phyloP scores from a whole-genome alignment of 2,329 filamentous ascomycete species.

The Claviceps humidiphila region DNA sequence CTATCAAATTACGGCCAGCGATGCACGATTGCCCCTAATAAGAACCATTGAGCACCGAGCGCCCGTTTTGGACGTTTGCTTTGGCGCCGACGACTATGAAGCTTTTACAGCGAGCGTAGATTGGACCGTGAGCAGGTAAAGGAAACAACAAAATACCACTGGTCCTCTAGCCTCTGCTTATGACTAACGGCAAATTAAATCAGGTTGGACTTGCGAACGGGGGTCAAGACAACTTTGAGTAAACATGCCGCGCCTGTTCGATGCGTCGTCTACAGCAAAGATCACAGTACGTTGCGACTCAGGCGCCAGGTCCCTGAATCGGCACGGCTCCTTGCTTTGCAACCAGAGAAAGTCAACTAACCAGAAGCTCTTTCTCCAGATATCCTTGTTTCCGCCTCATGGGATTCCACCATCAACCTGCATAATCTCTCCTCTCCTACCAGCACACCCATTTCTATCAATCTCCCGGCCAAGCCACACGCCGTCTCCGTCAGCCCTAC shows the following conservation, averaged over 20 bases:
- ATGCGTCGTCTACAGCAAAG: constrained; percentile 66
- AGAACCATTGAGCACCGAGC: constrained; percentile 68
- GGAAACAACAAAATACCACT: neutral
- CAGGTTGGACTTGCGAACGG: constrained; percentile 56
- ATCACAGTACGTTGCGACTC: constrained; percentile 41
- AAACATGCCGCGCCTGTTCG: constrained; percentile 70
- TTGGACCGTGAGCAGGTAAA: constrained; percentile 64
- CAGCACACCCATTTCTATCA: constrained; percentile 47
- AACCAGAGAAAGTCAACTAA: neutral
- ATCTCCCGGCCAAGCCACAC: constrained; percentile 77
- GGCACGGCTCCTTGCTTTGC: no score
- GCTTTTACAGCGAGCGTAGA: constrained; percentile 82
- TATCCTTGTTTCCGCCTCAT: constrained; percentile 78
- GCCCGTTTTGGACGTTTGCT: constrained; percentile 84
- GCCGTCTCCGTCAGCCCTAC: constrained; percentile 64
- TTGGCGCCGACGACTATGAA: constrained; percentile 68
- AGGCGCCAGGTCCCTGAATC: no score
- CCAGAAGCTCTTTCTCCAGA: constrained; percentile 24
- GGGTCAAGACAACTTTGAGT: constrained; percentile 61
- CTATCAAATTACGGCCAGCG: constrained; percentile 58
- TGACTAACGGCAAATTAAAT: neutral
- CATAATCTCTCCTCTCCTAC: constrained; percentile 49
- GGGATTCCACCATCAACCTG: constrained; percentile 83
- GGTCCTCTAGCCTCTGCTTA: no score
- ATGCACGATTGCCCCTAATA: constrained; percentile 43